phyloP scores from a whole-genome alignment of 352 stramenopile species.

The Stramenopiles sp. region DNA sequence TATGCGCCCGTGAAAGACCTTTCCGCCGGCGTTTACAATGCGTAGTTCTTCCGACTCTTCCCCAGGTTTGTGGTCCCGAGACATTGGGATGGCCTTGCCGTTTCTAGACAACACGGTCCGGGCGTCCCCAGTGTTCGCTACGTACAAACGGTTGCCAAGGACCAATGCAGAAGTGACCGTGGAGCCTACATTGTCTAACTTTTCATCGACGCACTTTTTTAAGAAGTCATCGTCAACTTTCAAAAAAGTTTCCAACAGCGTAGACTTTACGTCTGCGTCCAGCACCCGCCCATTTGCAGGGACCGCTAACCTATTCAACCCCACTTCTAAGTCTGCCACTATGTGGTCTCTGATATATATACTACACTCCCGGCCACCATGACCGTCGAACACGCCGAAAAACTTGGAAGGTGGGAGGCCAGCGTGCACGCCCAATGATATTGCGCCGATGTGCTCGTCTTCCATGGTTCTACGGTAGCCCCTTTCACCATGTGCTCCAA shows the following conservation, averaged over 20 bases:
- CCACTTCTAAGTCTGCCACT: not conserved
- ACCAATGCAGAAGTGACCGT: not conserved
- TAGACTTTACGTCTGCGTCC: not conserved
- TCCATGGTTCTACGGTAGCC: conserved; percentile 4
- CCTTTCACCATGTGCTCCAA: not conserved
- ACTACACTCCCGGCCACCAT: not conserved
- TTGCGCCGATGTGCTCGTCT: not conserved
- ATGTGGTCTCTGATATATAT: conserved; percentile 5
- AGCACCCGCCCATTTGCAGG: not conserved
- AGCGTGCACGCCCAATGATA: not conserved
- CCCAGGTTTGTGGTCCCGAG: conserved; percentile 55
- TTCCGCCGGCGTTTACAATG: conserved; percentile 38
- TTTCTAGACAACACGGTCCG: conserved; percentile 52
- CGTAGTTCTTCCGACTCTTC: conserved; percentile 40
- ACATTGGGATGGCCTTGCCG: conserved; percentile 52
- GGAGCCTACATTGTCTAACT: not conserved
- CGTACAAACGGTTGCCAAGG: conserved; percentile 8
- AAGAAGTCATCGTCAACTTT: conserved; percentile 7
- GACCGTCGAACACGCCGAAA: not conserved
- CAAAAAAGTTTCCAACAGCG: not conserved
- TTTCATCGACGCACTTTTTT: not conserved
- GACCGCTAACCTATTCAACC: not conserved
- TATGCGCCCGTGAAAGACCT: conserved; percentile 37
- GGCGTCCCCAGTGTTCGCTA: conserved; percentile 58
- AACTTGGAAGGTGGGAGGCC: not conserved